Evolutionary conservation across 306 rosid species (phyloP).

Genomic region (Quillaja saponaria): DNA sequence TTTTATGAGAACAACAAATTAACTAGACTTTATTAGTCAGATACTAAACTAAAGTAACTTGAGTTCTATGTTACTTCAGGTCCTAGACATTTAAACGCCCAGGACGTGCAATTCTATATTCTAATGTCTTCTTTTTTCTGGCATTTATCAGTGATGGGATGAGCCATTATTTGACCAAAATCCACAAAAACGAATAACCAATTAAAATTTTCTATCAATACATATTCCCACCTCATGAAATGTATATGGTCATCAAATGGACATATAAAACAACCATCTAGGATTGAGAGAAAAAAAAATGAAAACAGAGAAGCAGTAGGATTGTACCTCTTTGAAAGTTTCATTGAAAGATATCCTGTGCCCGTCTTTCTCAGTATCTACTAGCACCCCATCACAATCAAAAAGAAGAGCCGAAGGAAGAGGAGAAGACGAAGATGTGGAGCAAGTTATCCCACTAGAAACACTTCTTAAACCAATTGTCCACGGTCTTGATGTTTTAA

Average conservation of each 20-base stretch:
- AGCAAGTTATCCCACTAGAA: conserved; percentile 48
- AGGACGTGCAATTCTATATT: background rate
- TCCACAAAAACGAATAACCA: conserved; percentile 9
- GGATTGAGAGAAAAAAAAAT: background rate
- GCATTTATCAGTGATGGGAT: background rate
- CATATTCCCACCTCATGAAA: background rate
- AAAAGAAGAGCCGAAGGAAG: conserved; percentile 90
- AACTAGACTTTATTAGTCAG: too few species aligned
- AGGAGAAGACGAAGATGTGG: conserved; percentile 56
- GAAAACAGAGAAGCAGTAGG: background rate
- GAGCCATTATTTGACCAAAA: background rate
- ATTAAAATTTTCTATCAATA: background rate
- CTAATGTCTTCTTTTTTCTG: background rate
- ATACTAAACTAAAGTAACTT: too few species aligned
- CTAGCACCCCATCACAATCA: conserved; percentile 97
- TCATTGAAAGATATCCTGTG: conserved; percentile 92
- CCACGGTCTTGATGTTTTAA: conserved; percentile 29
- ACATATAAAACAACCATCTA: too few species aligned
- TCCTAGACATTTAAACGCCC: background rate
- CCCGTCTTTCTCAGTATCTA: conserved; percentile 95
- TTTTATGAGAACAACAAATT: too few species aligned
- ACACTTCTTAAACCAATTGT: conserved; percentile 1
- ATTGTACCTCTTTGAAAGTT: conserved; percentile 73
- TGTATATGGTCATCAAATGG: too few species aligned
- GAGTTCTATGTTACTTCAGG: too few species aligned